A percentile compares a stretch with the other conserved stretches of the same genome.
Evolutionary conservation across 176 grass and related monocot genomes (phyloP).

Genomic region (Stipa capillata): DNA sequence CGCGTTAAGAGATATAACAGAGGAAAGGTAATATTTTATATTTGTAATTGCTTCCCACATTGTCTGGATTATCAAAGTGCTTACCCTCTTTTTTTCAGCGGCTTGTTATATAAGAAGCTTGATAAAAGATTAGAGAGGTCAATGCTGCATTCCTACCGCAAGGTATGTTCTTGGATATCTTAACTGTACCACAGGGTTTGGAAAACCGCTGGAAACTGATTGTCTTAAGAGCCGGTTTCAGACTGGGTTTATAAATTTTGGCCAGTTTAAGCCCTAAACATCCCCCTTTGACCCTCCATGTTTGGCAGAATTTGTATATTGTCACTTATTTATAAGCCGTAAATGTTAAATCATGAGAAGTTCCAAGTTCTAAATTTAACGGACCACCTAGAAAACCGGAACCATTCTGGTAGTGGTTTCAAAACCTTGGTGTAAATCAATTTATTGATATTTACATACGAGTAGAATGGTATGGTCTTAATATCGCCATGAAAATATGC

Average conservation of each 20-base stretch:
- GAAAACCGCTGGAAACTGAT: background rate
- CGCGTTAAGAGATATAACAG: constrained; percentile 67
- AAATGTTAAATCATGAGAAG: background rate
- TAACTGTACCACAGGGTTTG: background rate
- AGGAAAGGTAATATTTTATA: constrained; percentile 71
- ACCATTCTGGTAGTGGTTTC: background rate
- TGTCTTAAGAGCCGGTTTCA: background rate
- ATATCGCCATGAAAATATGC: background rate
- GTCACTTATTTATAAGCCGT: background rate
- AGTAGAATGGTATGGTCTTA: background rate
- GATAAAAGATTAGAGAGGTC: constrained; percentile 96
- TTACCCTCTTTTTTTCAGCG: constrained; percentile 43
- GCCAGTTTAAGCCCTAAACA: background rate
- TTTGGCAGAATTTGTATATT: background rate
- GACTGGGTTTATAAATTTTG: background rate
- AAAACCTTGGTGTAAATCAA: background rate
- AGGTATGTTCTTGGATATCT: constrained; percentile 54
- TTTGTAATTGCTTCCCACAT: background rate
- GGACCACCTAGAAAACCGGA: background rate
- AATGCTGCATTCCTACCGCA: constrained; percentile 94
- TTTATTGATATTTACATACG: background rate
- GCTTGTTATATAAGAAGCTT: constrained; percentile 85
- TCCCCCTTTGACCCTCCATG: background rate
- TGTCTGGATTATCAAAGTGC: background rate
- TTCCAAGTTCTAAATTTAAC: background rate